Percentiles rank a stretch among this genome's conserved stretches.
These are phyloP conservation scores for Mycoemilia scoparia DNA, from an alignment of 192 early-diverging fungal genomes.

Conservation along the genomic window DNA sequence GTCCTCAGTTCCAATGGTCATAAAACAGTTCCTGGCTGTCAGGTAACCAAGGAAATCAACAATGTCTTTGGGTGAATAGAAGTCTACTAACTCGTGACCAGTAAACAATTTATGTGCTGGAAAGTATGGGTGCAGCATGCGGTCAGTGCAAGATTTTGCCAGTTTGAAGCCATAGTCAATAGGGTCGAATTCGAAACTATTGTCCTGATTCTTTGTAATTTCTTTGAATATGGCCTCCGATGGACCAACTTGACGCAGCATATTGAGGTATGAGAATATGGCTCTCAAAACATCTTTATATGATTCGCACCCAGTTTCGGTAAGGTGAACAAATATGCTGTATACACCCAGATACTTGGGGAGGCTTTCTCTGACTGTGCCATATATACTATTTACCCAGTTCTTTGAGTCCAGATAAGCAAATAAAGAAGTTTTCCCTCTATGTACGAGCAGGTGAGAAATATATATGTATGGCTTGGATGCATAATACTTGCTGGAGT, in stretches of 20 bases:
- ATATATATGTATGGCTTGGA: conserved; percentile 55
- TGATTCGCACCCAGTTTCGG: conserved; percentile 55
- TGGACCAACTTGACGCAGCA: conserved; percentile 52
- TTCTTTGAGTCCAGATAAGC: conserved; percentile 71
- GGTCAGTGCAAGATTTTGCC: conserved; percentile 45
- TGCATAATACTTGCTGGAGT: conserved; percentile 38
- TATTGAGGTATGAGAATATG: conserved; percentile 77
- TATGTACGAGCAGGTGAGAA: conserved; percentile 83
- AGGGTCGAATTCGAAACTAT: too few species aligned
- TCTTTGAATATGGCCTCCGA: conserved; percentile 42
- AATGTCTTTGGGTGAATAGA: conserved; percentile 46
- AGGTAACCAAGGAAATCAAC: conserved; percentile 41
- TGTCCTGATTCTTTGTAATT: conserved; percentile 39
- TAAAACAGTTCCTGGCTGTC: conserved; percentile 40
- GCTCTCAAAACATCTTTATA: conserved; percentile 63
- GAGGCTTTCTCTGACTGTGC: conserved; percentile 40
- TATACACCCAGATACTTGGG: conserved; percentile 32
- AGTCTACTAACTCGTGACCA: conserved; percentile 46
- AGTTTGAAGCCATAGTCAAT: conserved; percentile 40
- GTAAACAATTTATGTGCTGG: conserved; percentile 44
- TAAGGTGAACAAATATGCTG: conserved; percentile 67
- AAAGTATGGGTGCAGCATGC: conserved; percentile 62
- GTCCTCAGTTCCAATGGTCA: conserved; percentile 26
- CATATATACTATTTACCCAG: conserved; percentile 62
- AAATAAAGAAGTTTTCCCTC: conserved; percentile 71